Base-by-base conservation (phyloP, 345 rosid species). In the Eucalyptus pumila region DNA sequence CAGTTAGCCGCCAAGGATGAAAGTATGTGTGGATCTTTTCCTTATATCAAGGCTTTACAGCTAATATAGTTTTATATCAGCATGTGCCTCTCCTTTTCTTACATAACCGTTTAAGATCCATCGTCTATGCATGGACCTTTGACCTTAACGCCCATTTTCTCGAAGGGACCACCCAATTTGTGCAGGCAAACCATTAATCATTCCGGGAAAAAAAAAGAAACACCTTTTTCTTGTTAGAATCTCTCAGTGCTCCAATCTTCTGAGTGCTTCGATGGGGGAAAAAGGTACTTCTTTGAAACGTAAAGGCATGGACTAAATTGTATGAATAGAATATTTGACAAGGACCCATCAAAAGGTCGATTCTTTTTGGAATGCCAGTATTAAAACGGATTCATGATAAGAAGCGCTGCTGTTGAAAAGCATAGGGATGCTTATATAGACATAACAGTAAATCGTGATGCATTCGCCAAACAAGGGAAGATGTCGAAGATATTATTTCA, bases 1-100 rank as follows among this genome's bases (percentile, higher is more conserved):
- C 85, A 85, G 86, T 87, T 88, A 76, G 72, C 89, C 34, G 86
- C 58, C 56, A 8, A 50, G 37, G 56, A 23, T 85, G 85, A 44
- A 85, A 34, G 87, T 17, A 83, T 52, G 42, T 3, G 11, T n/a
- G 51, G 65, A 51, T 88, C 42, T 86, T 86, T 16, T 49, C 91
- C 91, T 21, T n/a, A 60, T 11, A 32, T 86, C 88, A 88, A 88
- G 89, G 89, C 89, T 85, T 90, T 88, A 87, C 91, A 88, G 90
- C 91, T 89, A 89, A 87, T 32, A 16, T 26, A 48, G 67, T 44
- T 69, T 69, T 42, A 37, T 60, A 52, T 34, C 60, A 83, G 76
- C 88, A 86, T 88, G 89, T 87, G 88, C 83, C 89, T 54, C 85
- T 62, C 13, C 56, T 32, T 27, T 50, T 85, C 56, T 50, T 50